Evolutionary conservation across 345 rosid species (phyloP).

Genomic region (Kernera saxatilis): DNA sequence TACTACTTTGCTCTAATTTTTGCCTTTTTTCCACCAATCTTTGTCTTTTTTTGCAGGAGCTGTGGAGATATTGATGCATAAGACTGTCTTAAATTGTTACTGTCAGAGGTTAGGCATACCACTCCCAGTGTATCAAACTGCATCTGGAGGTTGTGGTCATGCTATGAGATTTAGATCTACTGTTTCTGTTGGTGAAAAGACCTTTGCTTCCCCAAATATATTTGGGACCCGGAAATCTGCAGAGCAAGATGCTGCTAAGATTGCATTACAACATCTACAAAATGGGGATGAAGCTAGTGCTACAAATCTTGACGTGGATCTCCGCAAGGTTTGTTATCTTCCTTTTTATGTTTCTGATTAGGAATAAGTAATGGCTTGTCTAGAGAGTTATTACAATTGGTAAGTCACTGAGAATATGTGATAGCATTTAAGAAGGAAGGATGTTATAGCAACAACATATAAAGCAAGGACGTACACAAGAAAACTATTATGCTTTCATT

Average conservation of each 20-base stretch:
- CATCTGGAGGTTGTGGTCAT: neutral
- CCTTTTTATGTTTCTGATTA: neutral
- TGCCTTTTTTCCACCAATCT: neutral
- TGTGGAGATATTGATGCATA: neutral
- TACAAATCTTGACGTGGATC: neutral
- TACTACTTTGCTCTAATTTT: neutral
- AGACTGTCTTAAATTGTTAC: neutral
- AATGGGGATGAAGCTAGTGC: neutral
- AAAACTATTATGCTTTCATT: neutral
- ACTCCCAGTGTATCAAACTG: neutral
- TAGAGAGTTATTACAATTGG: neutral
- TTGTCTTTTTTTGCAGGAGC: neutral
- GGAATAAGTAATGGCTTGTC: neutral
- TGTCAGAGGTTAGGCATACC: neutral
- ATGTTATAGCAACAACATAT: neutral
- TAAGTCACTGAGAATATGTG: neutral
- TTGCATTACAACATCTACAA: slow-evolving; percentile 1
- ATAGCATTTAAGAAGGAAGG: neutral
- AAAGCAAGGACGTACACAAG: neutral
- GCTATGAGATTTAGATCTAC: neutral
- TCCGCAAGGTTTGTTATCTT: slow-evolving; percentile 11
- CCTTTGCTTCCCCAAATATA: neutral
- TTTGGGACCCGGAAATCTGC: neutral
- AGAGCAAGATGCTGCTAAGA: slow-evolving; percentile 16
- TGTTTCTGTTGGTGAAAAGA: neutral